A percentile compares a stretch with the other conserved stretches of the same genome.
These are phyloP conservation scores for Mucor mucedo DNA, from an alignment of 371 early-diverging fungal genomes.

Conservation along the genomic window DNA sequence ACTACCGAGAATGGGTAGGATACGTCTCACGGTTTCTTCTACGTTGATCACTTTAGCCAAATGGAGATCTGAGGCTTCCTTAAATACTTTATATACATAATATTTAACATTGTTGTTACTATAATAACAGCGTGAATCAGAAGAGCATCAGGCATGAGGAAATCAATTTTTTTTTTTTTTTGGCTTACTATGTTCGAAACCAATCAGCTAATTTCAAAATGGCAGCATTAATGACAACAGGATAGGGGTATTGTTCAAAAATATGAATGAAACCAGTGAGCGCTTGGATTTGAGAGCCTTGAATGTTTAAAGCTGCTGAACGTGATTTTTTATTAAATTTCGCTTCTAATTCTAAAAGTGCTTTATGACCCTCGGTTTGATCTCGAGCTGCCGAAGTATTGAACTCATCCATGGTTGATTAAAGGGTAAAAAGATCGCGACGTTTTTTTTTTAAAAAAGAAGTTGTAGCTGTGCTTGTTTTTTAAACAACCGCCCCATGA, in stretches of 20 bases:
- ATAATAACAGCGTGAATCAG: not conserved
- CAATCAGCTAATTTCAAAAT: constrained; percentile 65
- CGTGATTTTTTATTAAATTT: constrained; percentile 51
- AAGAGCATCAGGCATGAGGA: not conserved
- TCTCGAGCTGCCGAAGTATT: constrained; percentile 11
- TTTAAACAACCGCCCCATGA: too few relatives aligned
- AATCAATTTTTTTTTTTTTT: not conserved
- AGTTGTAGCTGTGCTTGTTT: too few relatives aligned
- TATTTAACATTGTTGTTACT: constrained; percentile 61
- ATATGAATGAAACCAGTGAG: constrained; percentile 56
- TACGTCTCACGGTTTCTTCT: constrained; percentile 58
- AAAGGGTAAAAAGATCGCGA: not conserved
- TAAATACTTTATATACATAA: constrained; percentile 61
- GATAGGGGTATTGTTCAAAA: constrained; percentile 59
- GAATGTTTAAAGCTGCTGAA: constrained; percentile 35
- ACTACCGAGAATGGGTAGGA: constrained; percentile 55
- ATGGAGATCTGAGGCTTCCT: constrained; percentile 52
- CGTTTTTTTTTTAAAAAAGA: too few relatives aligned
- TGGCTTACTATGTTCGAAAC: constrained; percentile 54
- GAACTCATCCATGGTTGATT: not conserved
- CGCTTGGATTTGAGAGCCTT: constrained; percentile 57
- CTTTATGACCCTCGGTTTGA: constrained; percentile 46
- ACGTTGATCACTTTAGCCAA: constrained; percentile 58
- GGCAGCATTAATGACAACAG: constrained; percentile 62
- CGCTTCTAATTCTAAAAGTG: constrained; percentile 40